Base-by-base conservation (phyloP, 345 rosid species). In the Brassica carinata region DNA sequence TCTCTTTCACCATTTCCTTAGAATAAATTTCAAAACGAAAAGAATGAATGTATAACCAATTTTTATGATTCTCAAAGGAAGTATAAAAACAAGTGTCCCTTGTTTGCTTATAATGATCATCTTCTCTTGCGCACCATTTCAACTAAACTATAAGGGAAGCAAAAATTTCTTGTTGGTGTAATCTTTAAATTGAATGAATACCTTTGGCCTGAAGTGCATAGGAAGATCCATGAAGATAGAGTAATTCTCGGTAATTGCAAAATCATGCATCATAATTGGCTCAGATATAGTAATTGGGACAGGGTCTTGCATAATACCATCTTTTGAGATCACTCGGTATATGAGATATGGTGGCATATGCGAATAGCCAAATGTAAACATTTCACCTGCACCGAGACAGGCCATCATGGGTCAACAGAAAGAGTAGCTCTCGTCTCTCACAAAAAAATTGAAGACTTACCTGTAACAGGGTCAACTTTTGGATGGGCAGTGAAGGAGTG, bases 401-500 rank as follows among this genome's bases (percentile, higher is more conserved):
- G 26, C 48, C 59, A 62, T 18, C 17, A 26, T 7, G 57, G 27
- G 55, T 75, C 72, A 81, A 7, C 11, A 75, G 10, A 64, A 10
- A 63, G 18, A 34, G 70, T 11, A 30, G 15, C 13, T 18, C 67
- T 68, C 67, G 14, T 45, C 63, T 67, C 55, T 67, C 31, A 33
- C 27, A 29, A 33, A 45, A 58, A 59, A 58, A 30, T n/a, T 40
- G 65, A 31, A 30, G 70, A 64, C 82, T 79, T 87, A 95, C 99
- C 96, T 5, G 99, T 93, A 81, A 84, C 79, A 36, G 98, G 98
- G 76, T 95, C 98, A 53, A 93, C 89, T 85, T 95, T 93, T 1
- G 98, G 99, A 82, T 93, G 99, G 74, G 99, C 99, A 76, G 96
- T 89, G 85, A 95, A 93, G 43, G 98, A 84, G 84, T 95, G 99